Evolutionary conservation across 345 rosid species (phyloP).

Genomic region (Nephelium lappaceum): DNA sequence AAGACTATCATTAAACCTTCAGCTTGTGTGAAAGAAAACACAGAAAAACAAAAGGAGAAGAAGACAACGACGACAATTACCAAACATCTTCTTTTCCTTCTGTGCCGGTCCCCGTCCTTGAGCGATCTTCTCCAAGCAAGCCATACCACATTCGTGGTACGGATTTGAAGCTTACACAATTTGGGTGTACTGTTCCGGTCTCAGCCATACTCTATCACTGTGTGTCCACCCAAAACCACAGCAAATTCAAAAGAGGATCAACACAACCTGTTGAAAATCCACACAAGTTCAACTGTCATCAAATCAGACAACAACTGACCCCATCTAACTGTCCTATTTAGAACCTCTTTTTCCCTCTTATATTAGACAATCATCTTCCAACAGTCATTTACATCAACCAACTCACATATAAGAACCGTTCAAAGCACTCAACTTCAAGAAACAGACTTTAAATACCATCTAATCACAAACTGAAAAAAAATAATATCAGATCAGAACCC

Average conservation of each 20-base stretch:
- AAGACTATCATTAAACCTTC: not conserved
- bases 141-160: constrained; percentile 59
- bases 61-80: constrained; percentile 18
- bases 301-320: not conserved
- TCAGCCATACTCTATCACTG: constrained; percentile 29
- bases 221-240: constrained; percentile 1
- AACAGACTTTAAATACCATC: not conserved
- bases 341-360: not conserved
- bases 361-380: not conserved
- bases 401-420: not conserved
- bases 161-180: constrained; percentile 62
- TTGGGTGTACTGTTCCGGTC: constrained; percentile 38
- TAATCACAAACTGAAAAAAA: not conserved
- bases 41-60: not conserved
- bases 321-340: not conserved
- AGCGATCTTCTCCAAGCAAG: constrained; percentile 54
- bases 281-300: not conserved
- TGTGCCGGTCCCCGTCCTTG: constrained; percentile 36
- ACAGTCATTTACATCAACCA: not conserved
- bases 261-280: constrained; percentile 9
- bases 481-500: not conserved
- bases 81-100: constrained; percentile 28
- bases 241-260: constrained; percentile 14
- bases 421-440: not conserved
- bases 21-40: not conserved